A percentile compares a stretch with the other conserved stretches of the same genome.
phyloP scores from a whole-genome alignment of 306 rosid species.

The Adenanthera pavonina region DNA sequence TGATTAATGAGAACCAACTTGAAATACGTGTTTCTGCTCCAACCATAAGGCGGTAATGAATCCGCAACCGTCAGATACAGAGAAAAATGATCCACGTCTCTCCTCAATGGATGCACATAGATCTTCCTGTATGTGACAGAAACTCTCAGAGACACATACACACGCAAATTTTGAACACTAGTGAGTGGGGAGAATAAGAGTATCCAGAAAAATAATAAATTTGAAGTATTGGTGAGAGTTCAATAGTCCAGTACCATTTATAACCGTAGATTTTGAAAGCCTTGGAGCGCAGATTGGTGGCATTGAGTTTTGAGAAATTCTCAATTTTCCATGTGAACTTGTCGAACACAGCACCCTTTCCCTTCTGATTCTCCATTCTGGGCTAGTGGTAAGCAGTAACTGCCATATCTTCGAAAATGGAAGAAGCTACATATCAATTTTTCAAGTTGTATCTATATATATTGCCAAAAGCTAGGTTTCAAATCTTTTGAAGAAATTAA shows the following conservation, averaged over 20 bases:
- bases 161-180: too few relatives aligned
- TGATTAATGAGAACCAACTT: slow-evolving; percentile 44
- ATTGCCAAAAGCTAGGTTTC: not conserved
- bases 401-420: slow-evolving; percentile 10
- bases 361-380: slow-evolving; percentile 38
- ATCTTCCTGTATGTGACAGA: slow-evolving; percentile 37
- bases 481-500: not conserved
- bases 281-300: slow-evolving; percentile 45
- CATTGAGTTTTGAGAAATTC: slow-evolving; percentile 41
- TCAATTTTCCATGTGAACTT: slow-evolving; percentile 44
- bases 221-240: too few relatives aligned
- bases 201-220: too few relatives aligned
- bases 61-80: slow-evolving; percentile 47
- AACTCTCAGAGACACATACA: not conserved
- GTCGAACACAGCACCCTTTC: not conserved
- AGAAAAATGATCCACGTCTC: slow-evolving; percentile 44
- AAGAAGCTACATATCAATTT: not conserved
- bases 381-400: not conserved
- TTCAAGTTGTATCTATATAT: too few relatives aligned
- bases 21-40: slow-evolving; percentile 45
- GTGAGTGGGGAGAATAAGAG: too few relatives aligned
- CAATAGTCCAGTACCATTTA: slow-evolving; percentile 37
- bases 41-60: slow-evolving; percentile 44
- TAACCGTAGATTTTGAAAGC: slow-evolving; percentile 32
- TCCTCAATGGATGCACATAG: slow-evolving; percentile 38